Evolutionary conservation across 176 grass and related monocot genomes (phyloP).

Genomic region (Bromus sterilis): DNA sequence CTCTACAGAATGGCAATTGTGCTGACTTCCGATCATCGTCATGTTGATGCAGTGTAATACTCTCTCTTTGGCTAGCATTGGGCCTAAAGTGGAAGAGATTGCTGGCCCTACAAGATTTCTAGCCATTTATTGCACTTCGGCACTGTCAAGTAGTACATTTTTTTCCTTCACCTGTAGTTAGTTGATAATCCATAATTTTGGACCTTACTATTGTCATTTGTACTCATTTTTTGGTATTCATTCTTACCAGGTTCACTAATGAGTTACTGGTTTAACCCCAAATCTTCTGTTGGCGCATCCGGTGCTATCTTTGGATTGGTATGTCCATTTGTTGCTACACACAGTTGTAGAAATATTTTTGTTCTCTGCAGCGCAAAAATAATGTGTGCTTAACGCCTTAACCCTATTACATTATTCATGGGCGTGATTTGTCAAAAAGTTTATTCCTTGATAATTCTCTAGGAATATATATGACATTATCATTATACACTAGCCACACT

Average conservation of each 20-base stretch:
- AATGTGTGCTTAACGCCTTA: neutral
- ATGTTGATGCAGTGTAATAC: conserved; percentile 49
- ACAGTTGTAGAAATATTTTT: neutral
- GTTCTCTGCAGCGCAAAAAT: neutral
- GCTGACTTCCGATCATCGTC: neutral
- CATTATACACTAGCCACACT: no score
- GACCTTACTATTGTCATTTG: neutral
- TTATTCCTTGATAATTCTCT: neutral
- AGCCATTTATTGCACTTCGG: conserved; percentile 63
- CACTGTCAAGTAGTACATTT: conserved; percentile 43
- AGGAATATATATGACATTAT: neutral
- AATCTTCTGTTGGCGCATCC: conserved; percentile 74
- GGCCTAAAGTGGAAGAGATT: conserved; percentile 57
- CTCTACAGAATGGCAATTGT: neutral
- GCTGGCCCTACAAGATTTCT: conserved; percentile 59
- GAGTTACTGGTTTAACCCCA: conserved; percentile 46
- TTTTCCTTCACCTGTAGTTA: neutral
- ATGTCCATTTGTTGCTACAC: neutral
- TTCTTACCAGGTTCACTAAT: conserved; percentile 54
- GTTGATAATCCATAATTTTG: neutral
- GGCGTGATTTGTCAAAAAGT: no score
- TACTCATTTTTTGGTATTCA: conserved; percentile 1
- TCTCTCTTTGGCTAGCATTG: conserved; percentile 71
- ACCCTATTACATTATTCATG: no score
- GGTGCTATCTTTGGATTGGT: conserved; percentile 89